These are phyloP conservation scores for Rhododendron ferrugineum DNA, from an alignment of 148 eudicot genomes.

Conservation along the genomic window DNA sequence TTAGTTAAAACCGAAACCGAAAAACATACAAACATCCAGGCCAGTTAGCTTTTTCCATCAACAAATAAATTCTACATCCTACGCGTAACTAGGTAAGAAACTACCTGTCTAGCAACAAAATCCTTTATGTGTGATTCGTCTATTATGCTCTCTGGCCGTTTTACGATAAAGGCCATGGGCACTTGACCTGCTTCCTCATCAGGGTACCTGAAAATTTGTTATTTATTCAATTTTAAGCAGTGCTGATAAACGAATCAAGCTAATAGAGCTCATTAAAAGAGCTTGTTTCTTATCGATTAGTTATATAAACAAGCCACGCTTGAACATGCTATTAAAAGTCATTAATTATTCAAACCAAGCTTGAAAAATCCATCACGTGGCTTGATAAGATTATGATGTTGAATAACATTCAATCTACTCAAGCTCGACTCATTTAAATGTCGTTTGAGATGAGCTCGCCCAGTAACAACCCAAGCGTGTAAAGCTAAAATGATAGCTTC, in stretches of 20 bases:
- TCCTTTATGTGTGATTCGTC: constrained; percentile 13
- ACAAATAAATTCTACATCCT: background rate
- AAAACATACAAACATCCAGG: background rate
- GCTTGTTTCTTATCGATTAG: background rate
- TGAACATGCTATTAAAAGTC: background rate
- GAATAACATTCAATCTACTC: background rate
- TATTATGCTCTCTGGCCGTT: constrained; percentile 18
- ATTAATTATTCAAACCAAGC: no score
- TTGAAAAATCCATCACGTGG: no score
- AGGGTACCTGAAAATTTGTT: constrained; percentile 16
- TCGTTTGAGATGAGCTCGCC: background rate
- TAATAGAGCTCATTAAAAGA: background rate
- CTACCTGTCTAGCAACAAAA: constrained; percentile 28
- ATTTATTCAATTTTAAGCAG: no score
- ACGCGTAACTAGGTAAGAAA: background rate
- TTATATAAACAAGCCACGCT: background rate
- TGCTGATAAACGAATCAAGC: background rate
- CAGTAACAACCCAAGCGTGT: background rate
- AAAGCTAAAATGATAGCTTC: background rate
- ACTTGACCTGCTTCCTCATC: constrained; percentile 40
- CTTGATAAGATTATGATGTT: background rate
- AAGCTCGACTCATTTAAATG: background rate
- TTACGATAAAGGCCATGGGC: constrained; percentile 33
- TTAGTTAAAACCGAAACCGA: background rate
- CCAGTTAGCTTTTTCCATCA: background rate